Conservation (phyloP, 257 asterid genomes). For the Fraxinus quadrangulata region DNA sequence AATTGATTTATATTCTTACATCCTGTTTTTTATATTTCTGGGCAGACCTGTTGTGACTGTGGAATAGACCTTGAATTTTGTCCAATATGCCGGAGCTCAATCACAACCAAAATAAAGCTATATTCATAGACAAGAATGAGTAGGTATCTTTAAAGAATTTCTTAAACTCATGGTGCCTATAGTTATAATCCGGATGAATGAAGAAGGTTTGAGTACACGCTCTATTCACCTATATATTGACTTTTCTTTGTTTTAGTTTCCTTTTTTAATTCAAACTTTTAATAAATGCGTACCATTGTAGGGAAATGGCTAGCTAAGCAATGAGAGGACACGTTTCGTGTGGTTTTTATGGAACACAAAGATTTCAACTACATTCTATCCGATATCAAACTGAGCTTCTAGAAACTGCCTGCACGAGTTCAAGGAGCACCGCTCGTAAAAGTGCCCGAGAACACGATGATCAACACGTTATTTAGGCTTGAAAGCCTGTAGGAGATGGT, state of each 20-base stretch:
- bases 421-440: not conserved
- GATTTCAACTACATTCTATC: not conserved
- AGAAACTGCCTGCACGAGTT: not conserved
- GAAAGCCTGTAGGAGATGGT: not conserved
- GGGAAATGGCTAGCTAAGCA: not conserved
- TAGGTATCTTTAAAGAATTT: conserved; percentile 15
- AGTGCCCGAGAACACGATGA: not conserved
- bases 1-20: not conserved
- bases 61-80: conserved; percentile 56
- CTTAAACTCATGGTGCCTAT: conserved; percentile 8
- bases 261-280: not conserved
- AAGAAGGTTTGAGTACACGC: not conserved
- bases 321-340: not conserved
- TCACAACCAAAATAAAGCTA: conserved; percentile 60
- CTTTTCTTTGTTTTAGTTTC: not conserved
- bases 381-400: not conserved
- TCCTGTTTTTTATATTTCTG: conserved; percentile 11
- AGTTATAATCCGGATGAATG: not conserved
- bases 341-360: not conserved
- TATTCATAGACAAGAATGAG: conserved; percentile 34
- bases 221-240: not conserved
- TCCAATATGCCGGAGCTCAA: conserved; percentile 52
- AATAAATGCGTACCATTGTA: not conserved
- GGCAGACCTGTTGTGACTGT: conserved; percentile 60
- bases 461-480: not conserved